Evolutionary conservation across 225 moss, liverwort and hornwort species (phyloP).

Genomic region (Pseudisothecium myosuroides): DNA sequence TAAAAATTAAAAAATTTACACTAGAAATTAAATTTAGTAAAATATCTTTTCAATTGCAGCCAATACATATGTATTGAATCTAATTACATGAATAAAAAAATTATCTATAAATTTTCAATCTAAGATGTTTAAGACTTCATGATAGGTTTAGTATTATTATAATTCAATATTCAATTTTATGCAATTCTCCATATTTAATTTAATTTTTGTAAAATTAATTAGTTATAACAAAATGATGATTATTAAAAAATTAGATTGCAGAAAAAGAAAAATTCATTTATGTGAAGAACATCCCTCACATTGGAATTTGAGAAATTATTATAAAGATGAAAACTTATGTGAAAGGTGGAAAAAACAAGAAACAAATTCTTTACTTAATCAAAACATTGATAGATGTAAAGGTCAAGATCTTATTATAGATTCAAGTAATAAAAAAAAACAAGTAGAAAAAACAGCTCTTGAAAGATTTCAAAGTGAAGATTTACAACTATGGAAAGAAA

Average conservation of each 20-base stretch:
- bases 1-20: too few species aligned
- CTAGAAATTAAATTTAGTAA: background rate
- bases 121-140: background rate
- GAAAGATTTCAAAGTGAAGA: background rate
- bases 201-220: background rate
- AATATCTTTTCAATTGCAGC: background rate
- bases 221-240: background rate
- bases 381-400: background rate
- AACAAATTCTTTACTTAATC: background rate
- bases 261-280: constrained; percentile 3
- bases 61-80: background rate
- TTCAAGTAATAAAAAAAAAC: background rate
- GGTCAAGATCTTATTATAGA: background rate
- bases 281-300: background rate
- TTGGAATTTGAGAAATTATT: background rate
- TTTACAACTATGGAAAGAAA: background rate
- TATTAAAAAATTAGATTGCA: background rate
- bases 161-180: background rate
- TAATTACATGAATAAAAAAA: background rate
- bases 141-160: too few species aligned
- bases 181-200: background rate
- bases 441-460: background rate
- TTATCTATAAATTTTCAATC: background rate
- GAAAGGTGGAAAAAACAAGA: background rate
- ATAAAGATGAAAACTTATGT: background rate